Base-by-base conservation (phyloP, 23 red algal genomes). In the Pyropia haitanensis region DNA sequence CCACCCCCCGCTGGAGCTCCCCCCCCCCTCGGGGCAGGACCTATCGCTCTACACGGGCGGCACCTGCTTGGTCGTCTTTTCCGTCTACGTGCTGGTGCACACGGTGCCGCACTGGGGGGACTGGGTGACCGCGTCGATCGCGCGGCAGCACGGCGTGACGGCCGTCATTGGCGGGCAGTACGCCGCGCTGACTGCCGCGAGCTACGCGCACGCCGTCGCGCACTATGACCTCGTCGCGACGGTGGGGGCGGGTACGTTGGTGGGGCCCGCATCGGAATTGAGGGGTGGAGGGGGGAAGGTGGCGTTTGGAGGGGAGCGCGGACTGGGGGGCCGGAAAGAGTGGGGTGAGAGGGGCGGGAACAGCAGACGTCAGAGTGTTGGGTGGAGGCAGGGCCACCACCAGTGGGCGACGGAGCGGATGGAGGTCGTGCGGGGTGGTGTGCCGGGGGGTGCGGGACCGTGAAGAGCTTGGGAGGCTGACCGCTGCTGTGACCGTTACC, bases 201-300 rank as follows among this genome's bases (percentile, higher is more conserved):
- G 69, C 22, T 90, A 80, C 51, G 68, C 80, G 30, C 86, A 90
- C 27, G 76, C 75, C 30, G 71, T 90, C 2, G 51, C 86, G n/a
- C 74, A 90, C 69, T 90, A 90, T 48, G 86, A 90, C 44, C 50
- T 90, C 20, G 58, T 90, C 27, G 71, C 86, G 17, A 71, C 76
- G 19, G 71, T 74, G 48, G 86, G 86, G 24, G 86, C 86, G n/a
- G 39, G 39, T 46, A 46, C 39, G 39, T 46, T 46, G 4, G 5
- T 3, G 39, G 39, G 4, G 5, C 31, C 31, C 39, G 39, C 2
- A 13, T 10, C 39, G 8, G 39, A 46, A 1, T 46, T 46, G 2
- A 33, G 5, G 39, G 39, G 39, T 1, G 39, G 5, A 12, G 10
- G 4, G 39, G 39, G 0, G 8, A 46, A 12, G 39, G 2, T 46